phyloP scores from a whole-genome alignment of 2,329 filamentous ascomycete genomes.

The Aureobasidium uvarum region DNA sequence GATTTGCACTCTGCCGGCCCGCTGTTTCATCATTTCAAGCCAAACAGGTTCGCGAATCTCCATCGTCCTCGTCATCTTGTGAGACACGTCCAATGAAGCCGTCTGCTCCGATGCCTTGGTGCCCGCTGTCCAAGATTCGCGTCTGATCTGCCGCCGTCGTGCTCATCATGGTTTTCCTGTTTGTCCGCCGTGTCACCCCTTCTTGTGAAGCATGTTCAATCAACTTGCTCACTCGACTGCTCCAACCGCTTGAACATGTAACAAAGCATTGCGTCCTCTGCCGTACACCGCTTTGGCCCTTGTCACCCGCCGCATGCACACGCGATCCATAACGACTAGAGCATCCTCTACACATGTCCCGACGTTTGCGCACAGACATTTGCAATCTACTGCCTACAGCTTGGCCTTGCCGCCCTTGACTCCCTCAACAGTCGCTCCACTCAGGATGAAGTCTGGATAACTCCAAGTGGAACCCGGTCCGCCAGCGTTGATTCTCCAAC shows the following conservation, averaged over 20 bases:
- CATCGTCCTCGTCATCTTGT: conserved; percentile 12
- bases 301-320: neutral
- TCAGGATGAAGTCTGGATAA: conserved; percentile 61
- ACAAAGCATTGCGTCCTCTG: neutral
- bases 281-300: no score
- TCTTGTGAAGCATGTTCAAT: neutral
- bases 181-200: neutral
- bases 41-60: conserved; percentile 12
- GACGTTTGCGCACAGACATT: conserved; percentile 16
- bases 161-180: conserved; percentile 12
- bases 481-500: conserved; percentile 47
- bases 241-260: neutral
- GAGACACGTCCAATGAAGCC: conserved; percentile 16
- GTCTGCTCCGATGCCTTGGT: neutral
- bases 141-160: conserved; percentile 8
- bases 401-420: conserved; percentile 61
- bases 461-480: conserved; percentile 43
- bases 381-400: conserved; percentile 39
- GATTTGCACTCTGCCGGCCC: conserved; percentile 11
- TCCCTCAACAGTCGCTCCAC: conserved; percentile 54
- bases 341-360: neutral
- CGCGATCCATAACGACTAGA: conserved; percentile 2
- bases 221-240: conserved; percentile 3
- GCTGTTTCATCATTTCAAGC: conserved; percentile 19
- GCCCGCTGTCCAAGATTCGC: conserved; percentile 7